Conservation (phyloP, 2,329 filamentous ascomycete genomes). For the Decorospora gaudefroyi region DNA sequence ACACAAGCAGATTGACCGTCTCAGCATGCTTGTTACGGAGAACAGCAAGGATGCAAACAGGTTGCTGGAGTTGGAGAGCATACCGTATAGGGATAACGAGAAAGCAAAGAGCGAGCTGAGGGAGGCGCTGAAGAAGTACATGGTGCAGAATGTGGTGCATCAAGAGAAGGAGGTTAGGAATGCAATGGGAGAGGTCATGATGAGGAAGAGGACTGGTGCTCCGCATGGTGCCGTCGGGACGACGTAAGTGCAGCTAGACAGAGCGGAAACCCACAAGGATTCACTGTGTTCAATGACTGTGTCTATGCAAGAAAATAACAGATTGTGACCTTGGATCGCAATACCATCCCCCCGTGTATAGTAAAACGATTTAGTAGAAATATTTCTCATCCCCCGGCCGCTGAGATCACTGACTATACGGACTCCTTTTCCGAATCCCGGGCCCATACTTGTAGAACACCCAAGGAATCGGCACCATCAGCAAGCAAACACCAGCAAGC, state of each 20-base stretch:
- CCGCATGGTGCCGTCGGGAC: slow-evolving; percentile 60
- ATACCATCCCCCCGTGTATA: too few species aligned
- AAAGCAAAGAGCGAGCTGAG: slow-evolving; percentile 64
- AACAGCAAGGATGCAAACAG: slow-evolving; percentile 71
- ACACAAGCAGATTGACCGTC: slow-evolving; percentile 67
- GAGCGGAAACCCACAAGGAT: too few species aligned
- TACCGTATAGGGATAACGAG: slow-evolving; percentile 76
- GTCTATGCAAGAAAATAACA: too few species aligned
- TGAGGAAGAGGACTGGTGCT: slow-evolving; percentile 64
- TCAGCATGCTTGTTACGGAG: slow-evolving; percentile 64
- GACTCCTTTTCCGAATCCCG: too few species aligned
- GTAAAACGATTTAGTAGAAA: too few species aligned
- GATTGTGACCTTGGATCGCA: too few species aligned
- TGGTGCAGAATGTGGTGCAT: slow-evolving; percentile 81
- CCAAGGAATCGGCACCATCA: slow-evolving; percentile 2
- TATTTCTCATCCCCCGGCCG: too few species aligned
- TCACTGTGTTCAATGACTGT: background rate
- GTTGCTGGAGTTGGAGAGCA: slow-evolving; percentile 76
- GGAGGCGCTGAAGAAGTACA: slow-evolving; percentile 78
- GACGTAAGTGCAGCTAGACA: background rate
- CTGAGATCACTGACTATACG: too few species aligned
- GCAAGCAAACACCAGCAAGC: slow-evolving; percentile 49
- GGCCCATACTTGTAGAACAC: slow-evolving; percentile 7
- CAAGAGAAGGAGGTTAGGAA: slow-evolving; percentile 77
- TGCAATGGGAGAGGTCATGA: slow-evolving; percentile 71